Conservation (phyloP, 768 basidiomycete species). For the Daedaleopsis sinensis region DNA sequence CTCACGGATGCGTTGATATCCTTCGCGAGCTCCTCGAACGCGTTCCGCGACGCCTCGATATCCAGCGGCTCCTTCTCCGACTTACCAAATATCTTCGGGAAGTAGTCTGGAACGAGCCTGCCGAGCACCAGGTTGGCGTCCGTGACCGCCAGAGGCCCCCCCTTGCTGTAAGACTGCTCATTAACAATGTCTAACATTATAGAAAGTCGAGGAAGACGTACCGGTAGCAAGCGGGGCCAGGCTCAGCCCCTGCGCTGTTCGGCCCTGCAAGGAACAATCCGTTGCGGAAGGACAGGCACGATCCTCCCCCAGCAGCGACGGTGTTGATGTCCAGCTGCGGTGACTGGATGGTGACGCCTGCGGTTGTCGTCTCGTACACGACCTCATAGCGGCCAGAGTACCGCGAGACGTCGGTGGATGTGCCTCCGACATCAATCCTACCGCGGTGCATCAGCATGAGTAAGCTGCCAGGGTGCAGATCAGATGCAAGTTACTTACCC, state of each 20-base stretch:
- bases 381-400: slow-evolving; percentile 91
- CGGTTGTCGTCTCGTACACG: slow-evolving; percentile 95
- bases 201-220: slow-evolving; percentile 32
- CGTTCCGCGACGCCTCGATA: slow-evolving; percentile 61
- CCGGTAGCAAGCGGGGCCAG: slow-evolving; percentile 92
- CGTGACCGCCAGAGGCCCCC: slow-evolving; percentile 88
- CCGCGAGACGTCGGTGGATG: slow-evolving; percentile 93
- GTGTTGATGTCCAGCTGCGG: slow-evolving; percentile 96
- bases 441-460: background rate
- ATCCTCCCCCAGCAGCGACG: slow-evolving; percentile 94
- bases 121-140: slow-evolving; percentile 93
- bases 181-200: background rate
- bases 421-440: slow-evolving; percentile 92
- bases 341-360: slow-evolving; percentile 89
- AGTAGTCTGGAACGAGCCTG: slow-evolving; percentile 85
- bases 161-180: slow-evolving; percentile 57
- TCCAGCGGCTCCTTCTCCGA: slow-evolving; percentile 87
- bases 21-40: slow-evolving; percentile 68
- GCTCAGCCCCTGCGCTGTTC: slow-evolving; percentile 91
- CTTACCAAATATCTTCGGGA: slow-evolving; percentile 94
- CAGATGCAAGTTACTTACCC: slow-evolving; percentile 53
- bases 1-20: slow-evolving; percentile 64
- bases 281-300: slow-evolving; percentile 85
- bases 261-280: slow-evolving; percentile 92
- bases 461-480: background rate